Evolutionary conservation across 768 basidiomycete species (phyloP).

Genomic region (Psilocybe cyanescens): DNA sequence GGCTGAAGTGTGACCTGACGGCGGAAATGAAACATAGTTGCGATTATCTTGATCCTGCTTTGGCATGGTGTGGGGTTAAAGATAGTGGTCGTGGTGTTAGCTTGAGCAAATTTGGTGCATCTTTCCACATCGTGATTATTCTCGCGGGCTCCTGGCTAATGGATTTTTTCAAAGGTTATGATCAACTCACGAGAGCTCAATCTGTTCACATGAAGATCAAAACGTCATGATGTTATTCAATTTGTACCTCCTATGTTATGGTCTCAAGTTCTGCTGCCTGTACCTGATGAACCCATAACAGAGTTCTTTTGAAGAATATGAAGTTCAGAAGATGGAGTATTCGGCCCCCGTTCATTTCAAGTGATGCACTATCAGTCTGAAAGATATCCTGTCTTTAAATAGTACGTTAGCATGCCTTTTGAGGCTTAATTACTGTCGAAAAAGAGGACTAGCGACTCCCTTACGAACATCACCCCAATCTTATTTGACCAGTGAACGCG

Average conservation of each 20-base stretch:
- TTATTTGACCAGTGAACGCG: too few relatives aligned
- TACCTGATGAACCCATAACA: too few relatives aligned
- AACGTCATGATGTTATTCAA: conserved; percentile 30
- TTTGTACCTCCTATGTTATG: neutral
- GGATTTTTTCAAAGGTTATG: conserved; percentile 63
- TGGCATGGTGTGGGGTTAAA: conserved; percentile 95
- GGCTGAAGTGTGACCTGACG: neutral
- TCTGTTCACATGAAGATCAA: conserved; percentile 84
- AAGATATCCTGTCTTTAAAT: neutral
- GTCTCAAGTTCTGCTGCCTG: too few relatives aligned
- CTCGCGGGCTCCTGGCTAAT: neutral
- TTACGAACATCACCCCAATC: too few relatives aligned
- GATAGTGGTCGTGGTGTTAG: conserved; percentile 91
- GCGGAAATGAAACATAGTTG: conserved; percentile 51
- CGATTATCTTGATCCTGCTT: conserved; percentile 90
- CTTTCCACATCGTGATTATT: neutral
- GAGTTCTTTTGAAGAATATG: too few relatives aligned
- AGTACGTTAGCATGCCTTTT: neutral
- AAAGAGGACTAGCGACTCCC: too few relatives aligned
- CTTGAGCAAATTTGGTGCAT: conserved; percentile 85
- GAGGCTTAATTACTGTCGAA: too few relatives aligned
- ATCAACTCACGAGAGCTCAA: conserved; percentile 83
- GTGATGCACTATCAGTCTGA: too few relatives aligned
- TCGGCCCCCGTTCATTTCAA: too few relatives aligned
- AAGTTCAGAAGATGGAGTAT: too few relatives aligned